phyloP scores from a whole-genome alignment of 441 rosid species.

The Corymbia calophylla region DNA sequence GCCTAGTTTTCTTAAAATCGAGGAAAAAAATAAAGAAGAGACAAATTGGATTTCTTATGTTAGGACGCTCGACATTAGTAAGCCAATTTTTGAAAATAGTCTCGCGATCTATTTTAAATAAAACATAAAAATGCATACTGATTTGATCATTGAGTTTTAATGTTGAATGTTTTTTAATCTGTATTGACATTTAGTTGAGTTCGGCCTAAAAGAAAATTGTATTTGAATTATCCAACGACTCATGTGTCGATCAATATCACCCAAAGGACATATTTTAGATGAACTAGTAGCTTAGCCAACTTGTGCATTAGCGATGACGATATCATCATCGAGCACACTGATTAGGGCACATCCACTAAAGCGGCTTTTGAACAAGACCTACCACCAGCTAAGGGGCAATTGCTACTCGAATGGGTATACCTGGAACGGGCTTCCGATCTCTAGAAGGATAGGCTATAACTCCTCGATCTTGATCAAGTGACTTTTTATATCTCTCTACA shows the following conservation, averaged over 20 bases:
- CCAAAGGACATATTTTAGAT: not conserved
- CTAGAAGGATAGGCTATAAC: not conserved
- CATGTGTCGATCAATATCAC: not conserved
- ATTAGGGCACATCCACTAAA: not conserved
- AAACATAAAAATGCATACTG: not conserved
- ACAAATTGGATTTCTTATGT: not conserved
- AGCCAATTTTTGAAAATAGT: not conserved
- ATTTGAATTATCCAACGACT: not conserved
- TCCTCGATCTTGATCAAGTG: not conserved
- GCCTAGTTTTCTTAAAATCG: not conserved
- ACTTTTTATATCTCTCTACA: not conserved
- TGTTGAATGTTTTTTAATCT: too few species aligned
- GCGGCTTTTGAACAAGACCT: not conserved
- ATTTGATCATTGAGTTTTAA: not conserved
- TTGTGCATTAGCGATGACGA: not conserved
- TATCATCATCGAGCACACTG: not conserved
- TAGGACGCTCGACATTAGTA: not conserved
- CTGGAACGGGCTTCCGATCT: not conserved
- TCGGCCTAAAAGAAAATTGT: not conserved
- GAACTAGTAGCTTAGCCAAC: not conserved
- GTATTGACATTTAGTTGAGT: not conserved
- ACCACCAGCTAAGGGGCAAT: not conserved
- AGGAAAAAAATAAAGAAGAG: not conserved
- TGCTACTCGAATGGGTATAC: not conserved
- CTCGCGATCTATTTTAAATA: not conserved